These are phyloP conservation scores for Fusarium keratoplasticum DNA, from an alignment of 2,329 filamentous ascomycete genomes.

Conservation along the genomic window DNA sequence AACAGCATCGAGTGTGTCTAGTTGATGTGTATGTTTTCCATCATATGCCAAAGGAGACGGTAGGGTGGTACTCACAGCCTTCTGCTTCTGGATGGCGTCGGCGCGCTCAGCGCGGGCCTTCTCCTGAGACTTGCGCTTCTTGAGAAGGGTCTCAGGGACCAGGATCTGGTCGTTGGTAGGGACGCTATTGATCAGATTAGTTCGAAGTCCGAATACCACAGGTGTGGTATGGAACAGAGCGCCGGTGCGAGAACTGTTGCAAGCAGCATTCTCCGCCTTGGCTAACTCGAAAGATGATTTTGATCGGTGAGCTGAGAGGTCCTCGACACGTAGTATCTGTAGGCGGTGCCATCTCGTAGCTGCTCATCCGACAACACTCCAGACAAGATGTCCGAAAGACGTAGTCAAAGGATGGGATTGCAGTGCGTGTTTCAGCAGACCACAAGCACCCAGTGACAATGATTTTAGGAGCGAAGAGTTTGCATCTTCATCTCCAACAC, in stretches of 20 bases:
- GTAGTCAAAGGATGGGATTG: conserved; percentile 48
- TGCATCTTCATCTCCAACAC: conserved; percentile 81
- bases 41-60: conserved; percentile 69
- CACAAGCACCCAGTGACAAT: conserved; percentile 67
- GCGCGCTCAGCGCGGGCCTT: conserved; percentile 93
- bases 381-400: conserved; percentile 56
- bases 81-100: conserved; percentile 85
- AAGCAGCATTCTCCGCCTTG: conserved; percentile 92
- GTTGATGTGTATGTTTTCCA: conserved; percentile 90
- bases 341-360: neutral
- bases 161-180: conserved; percentile 95
- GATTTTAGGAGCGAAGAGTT: conserved; percentile 78
- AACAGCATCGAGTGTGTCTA: conserved; percentile 99
- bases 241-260: conserved; percentile 93
- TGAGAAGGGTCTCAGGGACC: conserved; percentile 98
- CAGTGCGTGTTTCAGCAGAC: conserved; percentile 44
- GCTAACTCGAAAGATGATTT: conserved; percentile 84
- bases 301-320: conserved; percentile 75
- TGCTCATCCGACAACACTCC: conserved; percentile 84
- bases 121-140: conserved; percentile 99
- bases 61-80: conserved; percentile 78
- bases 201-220: conserved; percentile 76
- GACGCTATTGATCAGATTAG: conserved; percentile 83
- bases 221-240: conserved; percentile 69
- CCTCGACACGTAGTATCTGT: conserved; percentile 2